Conservation (phyloP, 1,139 yeast genomes). For the Entelexis sorbosivorans region DNA sequence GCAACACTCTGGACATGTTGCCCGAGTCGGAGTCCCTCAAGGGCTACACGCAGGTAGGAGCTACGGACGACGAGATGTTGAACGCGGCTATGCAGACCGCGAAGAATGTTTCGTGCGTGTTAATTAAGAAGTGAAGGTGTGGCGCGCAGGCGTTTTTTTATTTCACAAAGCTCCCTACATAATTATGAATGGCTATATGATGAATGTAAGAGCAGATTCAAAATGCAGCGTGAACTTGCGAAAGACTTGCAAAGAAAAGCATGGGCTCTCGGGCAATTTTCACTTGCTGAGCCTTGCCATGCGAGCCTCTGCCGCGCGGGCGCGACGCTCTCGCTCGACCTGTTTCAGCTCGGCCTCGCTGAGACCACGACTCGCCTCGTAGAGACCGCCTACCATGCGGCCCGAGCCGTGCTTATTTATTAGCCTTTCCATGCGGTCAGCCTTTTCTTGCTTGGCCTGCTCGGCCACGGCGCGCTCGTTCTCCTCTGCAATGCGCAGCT, state of each 20-base stretch:
- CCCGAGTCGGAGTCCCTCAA: not conserved
- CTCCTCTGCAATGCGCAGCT: conserved; percentile 28
- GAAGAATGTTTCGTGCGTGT: conserved; percentile 14
- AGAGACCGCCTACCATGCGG: conserved; percentile 30
- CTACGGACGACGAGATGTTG: not conserved
- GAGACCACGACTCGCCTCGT: conserved; percentile 31
- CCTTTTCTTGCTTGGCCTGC: conserved; percentile 29
- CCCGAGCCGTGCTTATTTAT: conserved; percentile 30
- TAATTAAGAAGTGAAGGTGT: not conserved
- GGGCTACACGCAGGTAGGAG: conserved; percentile 10
- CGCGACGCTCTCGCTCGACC: conserved; percentile 86
- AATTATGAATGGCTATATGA: too few relatives aligned
- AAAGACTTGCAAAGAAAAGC: too few relatives aligned
- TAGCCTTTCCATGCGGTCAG: conserved; percentile 34
- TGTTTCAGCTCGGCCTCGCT: conserved; percentile 62
- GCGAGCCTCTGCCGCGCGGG: conserved; percentile 93
- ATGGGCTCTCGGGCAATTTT: not conserved
- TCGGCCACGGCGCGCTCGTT: conserved; percentile 28
- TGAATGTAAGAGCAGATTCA: too few relatives aligned
- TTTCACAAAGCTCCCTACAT: too few relatives aligned
- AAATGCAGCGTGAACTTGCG: too few relatives aligned
- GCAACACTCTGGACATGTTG: conserved; percentile 52
- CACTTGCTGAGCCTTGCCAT: conserved; percentile 26
- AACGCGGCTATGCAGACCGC: not conserved
- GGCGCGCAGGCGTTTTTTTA: too few relatives aligned